These are phyloP conservation scores for Penicillium coffeae DNA, from an alignment of 495 filamentous ascomycete species.

Conservation along the genomic window DNA sequence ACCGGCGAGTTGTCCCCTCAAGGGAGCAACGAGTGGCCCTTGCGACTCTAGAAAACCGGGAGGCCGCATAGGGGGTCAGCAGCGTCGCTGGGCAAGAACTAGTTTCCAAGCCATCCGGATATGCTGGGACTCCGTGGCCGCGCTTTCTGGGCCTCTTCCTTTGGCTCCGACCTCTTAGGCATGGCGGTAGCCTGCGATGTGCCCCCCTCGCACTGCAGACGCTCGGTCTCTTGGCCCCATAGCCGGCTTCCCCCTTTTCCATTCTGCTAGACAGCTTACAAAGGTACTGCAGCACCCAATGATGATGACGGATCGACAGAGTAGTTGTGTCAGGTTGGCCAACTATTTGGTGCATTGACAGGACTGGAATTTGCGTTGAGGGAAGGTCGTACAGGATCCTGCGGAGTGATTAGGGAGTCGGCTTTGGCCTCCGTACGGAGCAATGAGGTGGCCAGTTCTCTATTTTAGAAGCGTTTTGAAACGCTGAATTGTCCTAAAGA, in stretches of 20 bases:
- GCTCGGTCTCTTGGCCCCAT: conserved; percentile 3
- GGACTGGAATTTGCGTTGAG: conserved; percentile 3
- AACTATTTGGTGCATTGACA: conserved; percentile 1
- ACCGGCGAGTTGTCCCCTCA: conserved; percentile 1
- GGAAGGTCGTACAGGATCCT: conserved; percentile 8
- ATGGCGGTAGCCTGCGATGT: not conserved
- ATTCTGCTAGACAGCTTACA: conserved; percentile 4
- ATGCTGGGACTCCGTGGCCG: not conserved
- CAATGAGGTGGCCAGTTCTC: not conserved
- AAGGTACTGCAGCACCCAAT: conserved; percentile 4
- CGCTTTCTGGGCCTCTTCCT: not conserved
- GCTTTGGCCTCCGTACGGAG: not conserved
- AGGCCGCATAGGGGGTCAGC: conserved; percentile 12
- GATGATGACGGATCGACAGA: conserved; percentile 1
- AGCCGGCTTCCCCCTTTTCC: not conserved
- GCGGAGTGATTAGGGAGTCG: not conserved
- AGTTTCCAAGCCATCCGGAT: conserved; percentile 22
- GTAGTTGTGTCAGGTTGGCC: not conserved
- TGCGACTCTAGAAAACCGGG: conserved; percentile 1
- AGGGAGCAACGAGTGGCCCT: not conserved
- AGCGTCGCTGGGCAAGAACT: conserved; percentile 6
- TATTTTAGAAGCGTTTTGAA: not conserved
- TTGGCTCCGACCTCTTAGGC: not conserved
- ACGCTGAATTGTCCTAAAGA: too few species aligned
- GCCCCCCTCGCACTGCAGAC: not conserved